Evolutionary conservation across 1,139 yeast species (phyloP), one percentile per base, ranked within the genome.

Genomic region (Lodderomyces pseudojiufengensis): DNA sequence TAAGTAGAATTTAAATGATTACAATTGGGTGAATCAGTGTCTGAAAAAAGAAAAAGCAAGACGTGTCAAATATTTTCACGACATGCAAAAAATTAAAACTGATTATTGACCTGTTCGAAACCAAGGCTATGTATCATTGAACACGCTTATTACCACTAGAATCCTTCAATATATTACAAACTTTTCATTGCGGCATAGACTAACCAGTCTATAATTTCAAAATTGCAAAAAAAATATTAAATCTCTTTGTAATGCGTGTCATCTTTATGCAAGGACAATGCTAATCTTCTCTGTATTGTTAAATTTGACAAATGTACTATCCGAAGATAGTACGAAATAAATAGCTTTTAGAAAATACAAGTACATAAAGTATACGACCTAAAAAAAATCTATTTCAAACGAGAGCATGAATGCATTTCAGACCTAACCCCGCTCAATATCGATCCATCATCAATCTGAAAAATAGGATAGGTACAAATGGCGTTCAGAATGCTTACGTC

Each of bases 181-280:
- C n/a, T n/a, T n/a, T n/a, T n/a, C n/a, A n/a, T n/a, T n/a, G n/a
- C n/a, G n/a, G n/a, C n/a, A n/a, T n/a, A n/a, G n/a, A n/a, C n/a
- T n/a, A n/a, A n/a, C n/a, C n/a, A n/a, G n/a, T n/a, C n/a, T n/a
- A n/a, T 18, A 18, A 5, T 18, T 18, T 18, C 20, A 18, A 18
- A 5, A 5, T 18, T 18, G 20, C 20, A 65, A 84, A 83, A 83
- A 83, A 81, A 79, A 73, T 70, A 73, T 67, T 76, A 80, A 83
- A 84, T 84, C 94, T 84, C 94, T 84, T 84, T 84, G 88, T 80
- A 83, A 77, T 82, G 94, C 92, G 92, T 84, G 94, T 84, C 94
- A 84, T 84, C 95, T 88, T 84, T 84, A 84, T 84, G 94, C 95
- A 84, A 88, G 94, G 94, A 88, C 94, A 88, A 84, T 84, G 95